Conservation (phyloP, 805 yeast genomes). For the Metschnikowia noctiluminum region DNA sequence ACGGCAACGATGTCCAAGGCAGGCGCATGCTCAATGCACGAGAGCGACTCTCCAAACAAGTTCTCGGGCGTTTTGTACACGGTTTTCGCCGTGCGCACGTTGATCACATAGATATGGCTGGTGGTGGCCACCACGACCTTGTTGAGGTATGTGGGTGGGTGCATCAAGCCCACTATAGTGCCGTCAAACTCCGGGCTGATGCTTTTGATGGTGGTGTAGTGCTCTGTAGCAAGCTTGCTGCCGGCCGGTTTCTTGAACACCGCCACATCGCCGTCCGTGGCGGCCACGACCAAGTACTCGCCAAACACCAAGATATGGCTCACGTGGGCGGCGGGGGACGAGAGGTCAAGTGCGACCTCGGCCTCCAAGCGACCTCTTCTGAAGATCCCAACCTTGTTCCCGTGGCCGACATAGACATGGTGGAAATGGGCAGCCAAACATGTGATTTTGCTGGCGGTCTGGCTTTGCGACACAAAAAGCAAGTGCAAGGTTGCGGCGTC, state of each 20-base stretch:
- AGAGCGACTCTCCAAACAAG: conserved; percentile 52
- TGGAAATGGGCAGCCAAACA: conserved; percentile 79
- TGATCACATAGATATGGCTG: conserved; percentile 56
- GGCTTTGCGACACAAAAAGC: conserved; percentile 79
- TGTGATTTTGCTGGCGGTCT: conserved; percentile 67
- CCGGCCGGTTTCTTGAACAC: conserved; percentile 51
- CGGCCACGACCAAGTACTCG: conserved; percentile 62
- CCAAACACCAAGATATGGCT: conserved; percentile 66
- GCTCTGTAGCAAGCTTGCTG: conserved; percentile 53
- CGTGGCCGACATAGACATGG: conserved; percentile 75
- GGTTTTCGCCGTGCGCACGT: conserved; percentile 73
- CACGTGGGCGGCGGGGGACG: conserved; percentile 33
- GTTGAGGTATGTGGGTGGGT: conserved; percentile 89
- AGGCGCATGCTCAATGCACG: conserved; percentile 80
- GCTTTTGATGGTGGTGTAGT: conserved; percentile 59
- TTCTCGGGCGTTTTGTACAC: conserved; percentile 50
- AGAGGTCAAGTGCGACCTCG: conserved; percentile 8
- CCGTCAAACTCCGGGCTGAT: conserved; percentile 61
- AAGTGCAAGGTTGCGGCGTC: conserved; percentile 86
- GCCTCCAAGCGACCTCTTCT: conserved; percentile 71
- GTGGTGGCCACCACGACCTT: conserved; percentile 83
- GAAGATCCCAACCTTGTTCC: conserved; percentile 68
- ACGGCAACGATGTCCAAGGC: conserved; percentile 80
- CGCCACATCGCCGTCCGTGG: conserved; percentile 39
- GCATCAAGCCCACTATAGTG: conserved; percentile 62